Base-by-base conservation (phyloP, 1,284 basidiomycete species). In the Caloboletus firmus region DNA sequence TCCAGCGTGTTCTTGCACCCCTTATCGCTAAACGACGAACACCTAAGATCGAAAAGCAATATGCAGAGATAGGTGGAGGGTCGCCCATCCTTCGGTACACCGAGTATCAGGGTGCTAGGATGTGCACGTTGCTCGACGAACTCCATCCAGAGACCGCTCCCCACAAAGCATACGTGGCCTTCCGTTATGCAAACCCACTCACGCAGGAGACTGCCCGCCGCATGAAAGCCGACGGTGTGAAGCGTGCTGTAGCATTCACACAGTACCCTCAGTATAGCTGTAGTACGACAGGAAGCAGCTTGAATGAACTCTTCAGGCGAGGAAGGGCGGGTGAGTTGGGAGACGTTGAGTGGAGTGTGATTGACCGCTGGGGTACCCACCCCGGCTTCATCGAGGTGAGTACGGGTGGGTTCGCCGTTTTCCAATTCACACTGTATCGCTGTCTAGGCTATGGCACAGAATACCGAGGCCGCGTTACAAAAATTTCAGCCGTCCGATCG, bases 201-300 rank as follows among this genome's bases (percentile, higher is more conserved):
- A 98, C 95, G 32, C 86, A 91, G 63, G 86, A 87, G 63, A 88
- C 91, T 24, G 80, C 93, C 20, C 82, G 79, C 52, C 85, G 93
- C 72, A 91, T 99, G 89, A 87, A 85, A 72, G 81, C 77, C 49
- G 97, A 99, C 68, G 94, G 95, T 20, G 94, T 99, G 34, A 89
- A 82, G 68, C 81, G 95, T 52, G 97, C 96, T 0, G 80, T 99
- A 24, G 97, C 95, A 20, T 99, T 99, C 76, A 94, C 93, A 3
- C 97, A 99, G 75, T 99, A 99, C 71, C 97, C 97, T 1, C 97
- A 99, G 73, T 99, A 99, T 76, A 94, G 91, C 66, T 99, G 97
- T 75, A 95, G 91, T 59, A 99, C 97, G 5, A 99, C 97, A 0
- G 97, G 97, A 37, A 96, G 93, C 75, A 95, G 91, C 69, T 69